These are phyloP conservation scores for Tetrahymena borealis DNA, from an alignment of 73 alveolate genomes.

Conservation along the genomic window DNA sequence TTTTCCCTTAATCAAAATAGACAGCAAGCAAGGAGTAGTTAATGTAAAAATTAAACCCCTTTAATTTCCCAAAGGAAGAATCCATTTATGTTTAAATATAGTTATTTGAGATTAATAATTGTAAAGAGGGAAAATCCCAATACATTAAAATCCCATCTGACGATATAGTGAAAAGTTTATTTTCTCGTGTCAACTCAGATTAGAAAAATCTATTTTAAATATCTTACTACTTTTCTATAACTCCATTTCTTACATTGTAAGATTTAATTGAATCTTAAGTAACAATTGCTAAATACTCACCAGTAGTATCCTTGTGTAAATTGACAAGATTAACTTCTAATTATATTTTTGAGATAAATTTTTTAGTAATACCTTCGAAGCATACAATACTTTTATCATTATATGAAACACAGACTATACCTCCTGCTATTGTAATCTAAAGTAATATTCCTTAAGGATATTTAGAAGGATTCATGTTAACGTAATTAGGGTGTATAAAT, in stretches of 20 bases:
- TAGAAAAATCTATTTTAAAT: background rate
- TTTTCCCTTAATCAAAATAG: background rate
- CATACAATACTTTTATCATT: background rate
- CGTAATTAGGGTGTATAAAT: background rate
- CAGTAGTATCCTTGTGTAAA: background rate
- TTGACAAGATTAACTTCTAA: background rate
- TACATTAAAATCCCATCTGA: background rate
- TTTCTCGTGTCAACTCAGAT: background rate
- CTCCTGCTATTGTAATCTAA: background rate
- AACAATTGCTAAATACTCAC: background rate
- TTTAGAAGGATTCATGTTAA: background rate
- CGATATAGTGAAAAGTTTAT: background rate
- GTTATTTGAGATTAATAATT: background rate
- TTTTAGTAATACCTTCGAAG: background rate
- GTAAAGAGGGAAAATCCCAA: background rate
- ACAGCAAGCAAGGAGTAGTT: background rate
- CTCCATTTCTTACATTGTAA: background rate
- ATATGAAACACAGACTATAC: background rate
- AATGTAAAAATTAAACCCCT: background rate
- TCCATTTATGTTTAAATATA: background rate
- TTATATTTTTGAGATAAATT: background rate
- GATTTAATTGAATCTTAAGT: background rate
- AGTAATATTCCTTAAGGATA: background rate
- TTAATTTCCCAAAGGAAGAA: background rate
- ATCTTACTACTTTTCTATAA: background rate